These are phyloP conservation scores for Coniferiporia weirii DNA, from an alignment of 1,284 basidiomycete species.

Conservation along the genomic window DNA sequence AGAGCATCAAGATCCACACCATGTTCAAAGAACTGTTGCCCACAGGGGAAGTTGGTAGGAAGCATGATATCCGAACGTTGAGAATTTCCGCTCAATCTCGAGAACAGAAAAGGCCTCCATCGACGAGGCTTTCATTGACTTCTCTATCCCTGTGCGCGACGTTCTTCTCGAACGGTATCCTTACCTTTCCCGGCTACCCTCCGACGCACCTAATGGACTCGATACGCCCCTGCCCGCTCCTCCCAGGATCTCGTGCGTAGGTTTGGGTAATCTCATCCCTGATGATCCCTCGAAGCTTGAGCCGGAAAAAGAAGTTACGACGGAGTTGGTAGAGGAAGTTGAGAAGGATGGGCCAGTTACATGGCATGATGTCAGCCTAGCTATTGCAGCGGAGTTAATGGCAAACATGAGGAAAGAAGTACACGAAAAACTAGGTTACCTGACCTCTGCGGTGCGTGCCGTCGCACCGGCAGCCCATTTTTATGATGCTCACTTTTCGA, in stretches of 20 bases:
- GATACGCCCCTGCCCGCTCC: slow-evolving; percentile 84
- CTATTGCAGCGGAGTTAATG: slow-evolving; percentile 88
- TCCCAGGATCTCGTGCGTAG: slow-evolving; percentile 63
- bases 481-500: neutral
- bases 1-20: slow-evolving; percentile 85
- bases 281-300: slow-evolving; percentile 36
- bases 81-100: neutral
- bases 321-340: slow-evolving; percentile 21
- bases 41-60: slow-evolving; percentile 61
- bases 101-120: slow-evolving; percentile 74
- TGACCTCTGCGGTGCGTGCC: slow-evolving; percentile 79
- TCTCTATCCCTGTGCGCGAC: slow-evolving; percentile 74
- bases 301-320: slow-evolving; percentile 14
- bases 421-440: slow-evolving; percentile 76
- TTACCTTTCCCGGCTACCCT: slow-evolving; percentile 65
- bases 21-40: slow-evolving; percentile 80
- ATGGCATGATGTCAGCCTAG: slow-evolving; percentile 93
- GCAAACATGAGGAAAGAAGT: slow-evolving; percentile 69
- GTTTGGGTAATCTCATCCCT: slow-evolving; percentile 68
- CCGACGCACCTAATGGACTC: slow-evolving; percentile 61
- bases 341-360: slow-evolving; percentile 39
- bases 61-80: neutral
- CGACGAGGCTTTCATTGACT: slow-evolving; percentile 87
- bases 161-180: slow-evolving; percentile 71
- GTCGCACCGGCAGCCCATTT: neutral